Evolutionary conservation across 352 stramenopile genomes (phyloP).

Genomic region (Globisporangium mamillatum): DNA sequence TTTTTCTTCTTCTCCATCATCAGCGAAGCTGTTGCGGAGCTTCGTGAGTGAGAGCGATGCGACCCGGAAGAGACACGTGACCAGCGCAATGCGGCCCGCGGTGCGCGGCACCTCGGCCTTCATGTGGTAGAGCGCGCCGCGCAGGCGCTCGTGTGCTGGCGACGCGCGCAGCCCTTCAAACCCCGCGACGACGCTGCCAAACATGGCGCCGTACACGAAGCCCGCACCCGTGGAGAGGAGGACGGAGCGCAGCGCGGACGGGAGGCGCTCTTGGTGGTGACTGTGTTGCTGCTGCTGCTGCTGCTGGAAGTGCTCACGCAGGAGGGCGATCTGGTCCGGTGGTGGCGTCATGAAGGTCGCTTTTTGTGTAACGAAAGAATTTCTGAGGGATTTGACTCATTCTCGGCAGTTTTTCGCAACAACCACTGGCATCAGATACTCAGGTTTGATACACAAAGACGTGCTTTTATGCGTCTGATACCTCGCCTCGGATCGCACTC

Average conservation of each 20-base stretch:
- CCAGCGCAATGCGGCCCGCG: constrained; percentile 37
- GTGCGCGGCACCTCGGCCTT: constrained; percentile 32
- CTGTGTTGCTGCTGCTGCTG: background rate
- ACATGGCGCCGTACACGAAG: constrained; percentile 44
- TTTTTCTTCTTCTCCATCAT: no score
- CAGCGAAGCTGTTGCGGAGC: constrained; percentile 14
- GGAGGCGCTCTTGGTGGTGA: background rate
- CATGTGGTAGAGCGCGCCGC: constrained; percentile 31
- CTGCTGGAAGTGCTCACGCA: background rate
- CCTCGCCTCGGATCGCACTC: no score
- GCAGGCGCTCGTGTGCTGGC: constrained; percentile 29
- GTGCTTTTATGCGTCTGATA: no score
- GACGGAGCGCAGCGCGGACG: constrained; percentile 3
- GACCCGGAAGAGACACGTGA: constrained; percentile 36
- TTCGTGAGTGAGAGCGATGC: constrained; percentile 24
- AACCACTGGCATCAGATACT: no score
- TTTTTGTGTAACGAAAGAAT: background rate
- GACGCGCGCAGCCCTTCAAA: constrained; percentile 31
- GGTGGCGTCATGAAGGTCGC: background rate
- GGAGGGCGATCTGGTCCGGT: background rate
- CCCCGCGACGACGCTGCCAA: constrained; percentile 30
- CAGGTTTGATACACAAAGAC: no score
- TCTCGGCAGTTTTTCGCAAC: no score
- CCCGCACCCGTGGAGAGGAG: constrained; percentile 30
- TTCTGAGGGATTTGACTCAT: no score